Conservation (phyloP, 129 eudicot species). For the Saussurea involucrata region DNA sequence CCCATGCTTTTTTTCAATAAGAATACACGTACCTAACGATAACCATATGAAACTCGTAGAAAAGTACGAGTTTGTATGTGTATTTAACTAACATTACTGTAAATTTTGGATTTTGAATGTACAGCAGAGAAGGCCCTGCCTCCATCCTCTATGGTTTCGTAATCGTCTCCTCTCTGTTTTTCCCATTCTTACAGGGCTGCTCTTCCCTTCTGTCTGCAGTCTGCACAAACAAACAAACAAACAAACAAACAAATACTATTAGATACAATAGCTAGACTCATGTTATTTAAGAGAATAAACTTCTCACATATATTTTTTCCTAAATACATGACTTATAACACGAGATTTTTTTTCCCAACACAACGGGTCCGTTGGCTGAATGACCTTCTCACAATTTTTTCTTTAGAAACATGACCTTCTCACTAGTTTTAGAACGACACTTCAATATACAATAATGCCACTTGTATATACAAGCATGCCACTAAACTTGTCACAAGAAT, state of each 20-base stretch:
- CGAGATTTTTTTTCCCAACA: no score
- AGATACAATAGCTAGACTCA: not conserved
- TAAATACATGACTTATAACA: not conserved
- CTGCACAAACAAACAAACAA: no score
- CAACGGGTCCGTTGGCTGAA: no score
- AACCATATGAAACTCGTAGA: not conserved
- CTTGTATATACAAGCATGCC: no score
- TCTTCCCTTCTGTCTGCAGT: conserved; percentile 63
- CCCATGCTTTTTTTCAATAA: no score
- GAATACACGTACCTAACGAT: no score
- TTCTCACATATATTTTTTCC: not conserved
- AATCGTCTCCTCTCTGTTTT: conserved; percentile 48
- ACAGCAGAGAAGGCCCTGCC: conserved; percentile 68
- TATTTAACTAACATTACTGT: not conserved
- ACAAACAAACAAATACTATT: not conserved
- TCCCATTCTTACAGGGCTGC: conserved; percentile 87
- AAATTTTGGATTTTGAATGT: conserved; percentile 44
- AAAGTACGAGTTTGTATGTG: not conserved
- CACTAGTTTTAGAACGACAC: no score
- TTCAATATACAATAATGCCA: no score
- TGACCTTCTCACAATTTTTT: no score
- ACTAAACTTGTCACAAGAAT: no score
- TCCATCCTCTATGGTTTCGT: conserved; percentile 61
- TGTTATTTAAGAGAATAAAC: not conserved
- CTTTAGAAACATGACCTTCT: no score